These are phyloP conservation scores for Nannizziopsis barbatae DNA, from an alignment of 2,329 filamentous ascomycete genomes.

Conservation along the genomic window DNA sequence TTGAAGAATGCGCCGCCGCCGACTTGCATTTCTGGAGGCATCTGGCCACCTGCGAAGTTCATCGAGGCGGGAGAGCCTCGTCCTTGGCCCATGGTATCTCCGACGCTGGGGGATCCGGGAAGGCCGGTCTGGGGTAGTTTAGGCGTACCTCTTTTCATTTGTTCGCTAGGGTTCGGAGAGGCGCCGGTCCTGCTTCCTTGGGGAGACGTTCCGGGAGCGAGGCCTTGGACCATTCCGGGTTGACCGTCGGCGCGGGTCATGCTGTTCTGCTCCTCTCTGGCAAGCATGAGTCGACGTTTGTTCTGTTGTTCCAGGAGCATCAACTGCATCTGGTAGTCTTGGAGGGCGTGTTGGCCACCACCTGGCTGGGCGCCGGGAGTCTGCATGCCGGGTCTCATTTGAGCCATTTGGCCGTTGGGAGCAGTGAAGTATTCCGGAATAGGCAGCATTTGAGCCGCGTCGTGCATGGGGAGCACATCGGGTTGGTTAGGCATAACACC, in stretches of 20 bases:
- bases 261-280: slow-evolving; percentile 55
- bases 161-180: slow-evolving; percentile 51
- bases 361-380: slow-evolving; percentile 22
- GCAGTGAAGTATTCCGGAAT: slow-evolving; percentile 48
- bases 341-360: slow-evolving; percentile 50
- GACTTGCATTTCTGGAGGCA: slow-evolving; percentile 42
- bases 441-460: slow-evolving; percentile 40
- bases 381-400: slow-evolving; percentile 20
- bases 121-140: slow-evolving; percentile 48
- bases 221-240: slow-evolving; percentile 30
- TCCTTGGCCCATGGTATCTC: slow-evolving; percentile 44
- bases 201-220: slow-evolving; percentile 47
- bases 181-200: slow-evolving; percentile 46
- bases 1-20: slow-evolving; percentile 30
- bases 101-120: slow-evolving; percentile 47
- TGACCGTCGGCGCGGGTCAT: slow-evolving; percentile 44
- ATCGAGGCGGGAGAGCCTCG: slow-evolving; percentile 51
- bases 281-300: slow-evolving; percentile 56
- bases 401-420: slow-evolving; percentile 40
- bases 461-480: slow-evolving; percentile 71
- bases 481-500: slow-evolving; percentile 61
- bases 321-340: slow-evolving; percentile 60
- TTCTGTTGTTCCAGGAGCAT: slow-evolving; percentile 60
- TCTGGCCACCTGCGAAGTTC: slow-evolving; percentile 42
- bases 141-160: slow-evolving; percentile 52